Base-by-base conservation (phyloP, 2,329 filamentous ascomycete species). In the Aspergillus japonicus region DNA sequence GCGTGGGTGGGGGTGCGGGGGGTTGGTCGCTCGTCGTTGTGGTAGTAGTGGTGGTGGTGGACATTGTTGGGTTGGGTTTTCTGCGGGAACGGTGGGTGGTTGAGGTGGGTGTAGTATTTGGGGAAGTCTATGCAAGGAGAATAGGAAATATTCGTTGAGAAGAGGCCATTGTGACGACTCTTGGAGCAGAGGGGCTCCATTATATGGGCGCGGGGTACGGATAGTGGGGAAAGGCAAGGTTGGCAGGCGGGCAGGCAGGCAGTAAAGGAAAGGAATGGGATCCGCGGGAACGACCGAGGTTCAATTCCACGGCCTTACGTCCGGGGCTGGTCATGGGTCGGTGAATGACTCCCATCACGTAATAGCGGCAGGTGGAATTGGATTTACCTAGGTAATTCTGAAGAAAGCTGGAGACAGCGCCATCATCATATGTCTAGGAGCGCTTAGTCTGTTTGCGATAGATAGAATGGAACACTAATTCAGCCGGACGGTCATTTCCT, bases 401-500 rank as follows among this genome's bases (percentile, higher is more conserved):
- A 12, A 16, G 12, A 2, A 35, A 6, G 11, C 14, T 35, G 33
- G 33, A 12, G 33, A 6, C 11, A 4, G 11, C 12, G 33, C 16
- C 33, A 35, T 6, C 33, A 1, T 12, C 11, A 35, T 12, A 35
- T 29, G 33, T 35, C 33, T 35, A 35, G 16, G 33, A 35, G 8
- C 33, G 16, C 39, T n/a, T n/a, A 16, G 16, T 19, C 39, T 44
- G 39, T n/a, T 44, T 44, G 2, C 39, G 39, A 44, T 54, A 47
- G 24, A 54, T 26, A 29, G 23, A 54, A 54, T 5, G 5, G 53
- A 24, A 21, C 7, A 59, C 35, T 49, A 73, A 54, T 73, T 75
- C 67, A 74, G 60, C 39, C 61, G 63, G 5, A 59, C 68, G 42
- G 73, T 67, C 47, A 85, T 61, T 5, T 82, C 81, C 66, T 87